These are phyloP conservation scores for Euclidium syriacum DNA, from an alignment of 345 rosid species.

Conservation along the genomic window DNA sequence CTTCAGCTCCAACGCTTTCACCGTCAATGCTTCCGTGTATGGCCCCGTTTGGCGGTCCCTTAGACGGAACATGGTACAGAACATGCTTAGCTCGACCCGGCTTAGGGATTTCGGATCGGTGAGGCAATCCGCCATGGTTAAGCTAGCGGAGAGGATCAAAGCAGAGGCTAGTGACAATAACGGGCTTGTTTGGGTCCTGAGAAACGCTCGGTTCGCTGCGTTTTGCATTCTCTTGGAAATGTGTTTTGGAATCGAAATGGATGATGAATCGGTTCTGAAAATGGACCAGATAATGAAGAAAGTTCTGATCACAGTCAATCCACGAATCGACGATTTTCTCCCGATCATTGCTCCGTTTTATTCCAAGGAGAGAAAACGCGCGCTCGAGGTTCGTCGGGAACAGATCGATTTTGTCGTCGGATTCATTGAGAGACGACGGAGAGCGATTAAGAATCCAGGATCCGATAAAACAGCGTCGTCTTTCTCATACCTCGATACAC, in stretches of 20 bases:
- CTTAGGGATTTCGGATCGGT: slow-evolving; percentile 54
- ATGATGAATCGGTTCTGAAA: slow-evolving; percentile 49
- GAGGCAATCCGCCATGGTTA: slow-evolving; percentile 63
- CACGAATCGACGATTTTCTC: slow-evolving; percentile 79
- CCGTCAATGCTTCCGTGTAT: slow-evolving; percentile 76
- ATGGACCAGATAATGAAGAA: slow-evolving; percentile 70
- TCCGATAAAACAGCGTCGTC: slow-evolving; percentile 49
- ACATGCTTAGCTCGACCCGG: slow-evolving; percentile 69
- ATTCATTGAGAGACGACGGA: slow-evolving; percentile 52
- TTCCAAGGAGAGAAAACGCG: slow-evolving; percentile 59
- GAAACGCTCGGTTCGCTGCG: slow-evolving; percentile 69
- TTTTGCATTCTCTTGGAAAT: slow-evolving; percentile 68
- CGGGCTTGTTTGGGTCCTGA: slow-evolving; percentile 68
- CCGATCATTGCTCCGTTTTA: slow-evolving; percentile 75
- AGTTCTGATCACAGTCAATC: slow-evolving; percentile 55
- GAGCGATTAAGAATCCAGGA: slow-evolving; percentile 44
- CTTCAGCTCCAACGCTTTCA: slow-evolving; percentile 89
- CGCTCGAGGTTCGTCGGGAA: slow-evolving; percentile 47
- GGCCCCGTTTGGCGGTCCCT: slow-evolving; percentile 89
- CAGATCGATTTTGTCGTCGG: slow-evolving; percentile 54
- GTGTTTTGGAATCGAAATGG: slow-evolving; percentile 87
- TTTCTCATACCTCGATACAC: slow-evolving; percentile 82
- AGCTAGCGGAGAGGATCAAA: slow-evolving; percentile 40
- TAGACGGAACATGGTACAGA: slow-evolving; percentile 87
- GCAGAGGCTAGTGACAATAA: slow-evolving; percentile 43